Evolutionary conservation across 495 filamentous ascomycete genomes (phyloP).

Genomic region (Penicillium ucsense): DNA sequence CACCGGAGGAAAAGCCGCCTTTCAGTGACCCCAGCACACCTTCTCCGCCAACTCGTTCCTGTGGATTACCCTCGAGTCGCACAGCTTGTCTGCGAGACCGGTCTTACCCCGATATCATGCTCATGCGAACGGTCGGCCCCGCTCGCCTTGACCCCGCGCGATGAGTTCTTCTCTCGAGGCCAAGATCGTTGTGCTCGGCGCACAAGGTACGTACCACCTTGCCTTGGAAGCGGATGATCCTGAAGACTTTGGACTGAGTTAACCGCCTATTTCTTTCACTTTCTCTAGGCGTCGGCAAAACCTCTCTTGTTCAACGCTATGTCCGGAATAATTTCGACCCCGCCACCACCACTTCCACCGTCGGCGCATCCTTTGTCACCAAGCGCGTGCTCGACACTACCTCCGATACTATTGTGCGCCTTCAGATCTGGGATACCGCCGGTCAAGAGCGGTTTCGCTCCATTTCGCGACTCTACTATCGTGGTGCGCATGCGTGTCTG

Average conservation of each 20-base stretch:
- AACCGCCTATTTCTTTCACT: background rate
- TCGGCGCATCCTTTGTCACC: conserved; percentile 90
- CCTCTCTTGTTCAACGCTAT: conserved; percentile 79
- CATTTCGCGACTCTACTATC: conserved; percentile 90
- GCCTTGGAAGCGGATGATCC: background rate
- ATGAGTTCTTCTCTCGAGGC: conserved; percentile 78
- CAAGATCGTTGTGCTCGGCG: conserved; percentile 84
- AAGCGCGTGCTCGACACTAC: conserved; percentile 84
- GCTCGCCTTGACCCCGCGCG: conserved; percentile 24
- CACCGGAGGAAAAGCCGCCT: no score
- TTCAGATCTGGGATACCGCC: conserved; percentile 93
- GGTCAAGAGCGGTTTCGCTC: conserved; percentile 92
- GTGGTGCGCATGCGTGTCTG: conserved; percentile 87
- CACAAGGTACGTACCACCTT: conserved; percentile 44
- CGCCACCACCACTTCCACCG: conserved; percentile 61
- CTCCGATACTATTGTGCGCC: conserved; percentile 64
- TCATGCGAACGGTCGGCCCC: conserved; percentile 18
- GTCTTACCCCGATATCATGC: conserved; percentile 14
- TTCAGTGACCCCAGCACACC: no score
- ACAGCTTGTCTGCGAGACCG: no score
- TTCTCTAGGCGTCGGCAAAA: conserved; percentile 77
- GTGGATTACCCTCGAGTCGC: no score
- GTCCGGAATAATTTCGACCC: conserved; percentile 70
- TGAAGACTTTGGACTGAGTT: background rate
- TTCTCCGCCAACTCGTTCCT: no score